Conservation (phyloP, 805 yeast species). For the Barnettozyma salicaria region DNA sequence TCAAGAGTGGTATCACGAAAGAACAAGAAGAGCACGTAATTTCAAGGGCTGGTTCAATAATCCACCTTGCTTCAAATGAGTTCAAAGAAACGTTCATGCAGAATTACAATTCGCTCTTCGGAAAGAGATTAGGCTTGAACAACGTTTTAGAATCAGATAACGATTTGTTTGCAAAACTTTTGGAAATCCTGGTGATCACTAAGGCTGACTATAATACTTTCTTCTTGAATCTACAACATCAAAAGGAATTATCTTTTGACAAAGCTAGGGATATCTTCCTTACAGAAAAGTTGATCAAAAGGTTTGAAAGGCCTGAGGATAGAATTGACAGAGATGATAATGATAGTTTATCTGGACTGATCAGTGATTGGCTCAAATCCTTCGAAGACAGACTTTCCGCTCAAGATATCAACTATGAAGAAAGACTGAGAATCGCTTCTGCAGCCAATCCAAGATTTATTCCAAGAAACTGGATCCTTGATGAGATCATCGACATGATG, state of each 20-base stretch:
- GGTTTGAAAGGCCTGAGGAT: conserved; percentile 24
- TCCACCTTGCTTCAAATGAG: conserved; percentile 57
- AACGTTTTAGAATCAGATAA: conserved; percentile 35
- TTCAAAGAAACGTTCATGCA: conserved; percentile 58
- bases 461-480: conserved; percentile 81
- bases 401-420: conserved; percentile 35
- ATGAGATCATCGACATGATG: conserved; percentile 64
- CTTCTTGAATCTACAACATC: conserved; percentile 56
- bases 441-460: conserved; percentile 69
- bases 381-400: conserved; percentile 39
- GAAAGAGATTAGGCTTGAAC: conserved; percentile 62
- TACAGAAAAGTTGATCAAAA: conserved; percentile 19
- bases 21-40: conserved; percentile 43
- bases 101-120: conserved; percentile 51
- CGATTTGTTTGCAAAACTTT: conserved; percentile 31
- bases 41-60: conserved; percentile 56
- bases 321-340: conserved; percentile 31
- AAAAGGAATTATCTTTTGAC: conserved; percentile 35
- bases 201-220: conserved; percentile 77
- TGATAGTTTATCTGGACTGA: conserved; percentile 36
- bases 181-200: conserved; percentile 53
- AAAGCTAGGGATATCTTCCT: conserved; percentile 27
- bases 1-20: conserved; percentile 38
- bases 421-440: conserved; percentile 38
- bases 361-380: conserved; percentile 46